These are phyloP conservation scores for Stephania cephalantha DNA, from an alignment of 164 flowering plant species.

Conservation along the genomic window DNA sequence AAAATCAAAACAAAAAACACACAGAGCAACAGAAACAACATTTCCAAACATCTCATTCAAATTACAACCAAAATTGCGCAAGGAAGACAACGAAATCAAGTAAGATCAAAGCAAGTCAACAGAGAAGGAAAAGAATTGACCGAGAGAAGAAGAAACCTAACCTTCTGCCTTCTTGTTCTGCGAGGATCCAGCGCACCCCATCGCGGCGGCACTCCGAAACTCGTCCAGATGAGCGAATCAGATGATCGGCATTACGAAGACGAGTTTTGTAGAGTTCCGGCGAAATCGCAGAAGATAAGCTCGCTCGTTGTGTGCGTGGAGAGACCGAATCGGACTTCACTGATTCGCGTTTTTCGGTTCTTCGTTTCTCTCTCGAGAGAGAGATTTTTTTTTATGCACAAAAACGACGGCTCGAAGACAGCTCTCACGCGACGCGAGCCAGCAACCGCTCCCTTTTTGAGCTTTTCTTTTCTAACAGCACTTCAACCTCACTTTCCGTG, in stretches of 20 bases:
- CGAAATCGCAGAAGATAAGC: neutral
- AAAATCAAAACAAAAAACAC: neutral
- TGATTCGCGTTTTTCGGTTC: neutral
- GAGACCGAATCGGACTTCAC: neutral
- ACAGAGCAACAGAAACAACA: neutral
- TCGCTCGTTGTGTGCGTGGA: neutral
- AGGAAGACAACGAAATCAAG: neutral
- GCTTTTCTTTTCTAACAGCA: neutral
- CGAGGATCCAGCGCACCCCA: constrained; percentile 52
- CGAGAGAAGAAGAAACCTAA: constrained; percentile 14
- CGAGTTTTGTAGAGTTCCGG: neutral
- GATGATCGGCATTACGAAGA: neutral
- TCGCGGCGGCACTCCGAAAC: constrained; percentile 7
- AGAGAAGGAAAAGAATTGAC: neutral
- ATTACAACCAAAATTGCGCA: neutral
- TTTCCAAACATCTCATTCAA: neutral
- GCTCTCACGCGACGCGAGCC: neutral
- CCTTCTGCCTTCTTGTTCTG: constrained; percentile 45
- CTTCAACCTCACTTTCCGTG: neutral
- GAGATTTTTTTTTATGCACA: neutral
- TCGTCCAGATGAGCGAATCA: constrained; percentile 3
- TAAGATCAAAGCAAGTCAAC: neutral
- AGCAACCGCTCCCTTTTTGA: too few relatives aligned
- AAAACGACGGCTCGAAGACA: constrained; percentile 7
- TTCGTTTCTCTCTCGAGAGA: neutral